phyloP scores from a whole-genome alignment of 768 basidiomycete genomes.

The Termitomyces sp. region DNA sequence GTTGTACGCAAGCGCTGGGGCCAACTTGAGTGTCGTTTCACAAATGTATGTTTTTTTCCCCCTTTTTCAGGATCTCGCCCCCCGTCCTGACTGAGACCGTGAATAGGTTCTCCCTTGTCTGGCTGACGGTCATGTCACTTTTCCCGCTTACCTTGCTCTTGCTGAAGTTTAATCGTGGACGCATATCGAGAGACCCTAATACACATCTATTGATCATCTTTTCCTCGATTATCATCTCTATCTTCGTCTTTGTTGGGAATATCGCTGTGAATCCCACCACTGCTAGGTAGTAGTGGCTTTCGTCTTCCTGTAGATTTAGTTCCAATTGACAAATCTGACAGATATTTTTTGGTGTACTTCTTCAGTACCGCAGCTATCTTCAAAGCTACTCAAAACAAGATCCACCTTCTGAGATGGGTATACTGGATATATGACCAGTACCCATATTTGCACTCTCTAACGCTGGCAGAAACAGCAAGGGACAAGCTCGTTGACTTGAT shows the following conservation, averaged over 20 bases:
- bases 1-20: slow-evolving; percentile 59
- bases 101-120: slow-evolving; percentile 58
- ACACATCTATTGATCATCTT: slow-evolving; percentile 39
- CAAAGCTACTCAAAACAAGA: slow-evolving; percentile 48
- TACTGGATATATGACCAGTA: slow-evolving; percentile 22
- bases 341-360: slow-evolving; percentile 62
- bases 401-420: slow-evolving; percentile 50
- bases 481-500: slow-evolving; percentile 39
- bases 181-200: slow-evolving; percentile 38
- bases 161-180: slow-evolving; percentile 61
- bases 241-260: slow-evolving; percentile 53
- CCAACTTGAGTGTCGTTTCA: slow-evolving; percentile 49
- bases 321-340: slow-evolving; percentile 16
- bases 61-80: not conserved
- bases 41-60: slow-evolving; percentile 40
- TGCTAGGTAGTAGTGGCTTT: slow-evolving; percentile 46
- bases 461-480: slow-evolving; percentile 37
- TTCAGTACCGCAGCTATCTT: slow-evolving; percentile 44
- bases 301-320: not conserved
- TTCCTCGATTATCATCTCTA: slow-evolving; percentile 35
- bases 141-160: slow-evolving; percentile 59
- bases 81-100: not conserved
- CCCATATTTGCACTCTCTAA: slow-evolving; percentile 38
- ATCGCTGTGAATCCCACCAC: slow-evolving; percentile 53
- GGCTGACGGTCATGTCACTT: slow-evolving; percentile 59